Base-by-base conservation (phyloP, 345 rosid species). In the Camelina sativa region DNA sequence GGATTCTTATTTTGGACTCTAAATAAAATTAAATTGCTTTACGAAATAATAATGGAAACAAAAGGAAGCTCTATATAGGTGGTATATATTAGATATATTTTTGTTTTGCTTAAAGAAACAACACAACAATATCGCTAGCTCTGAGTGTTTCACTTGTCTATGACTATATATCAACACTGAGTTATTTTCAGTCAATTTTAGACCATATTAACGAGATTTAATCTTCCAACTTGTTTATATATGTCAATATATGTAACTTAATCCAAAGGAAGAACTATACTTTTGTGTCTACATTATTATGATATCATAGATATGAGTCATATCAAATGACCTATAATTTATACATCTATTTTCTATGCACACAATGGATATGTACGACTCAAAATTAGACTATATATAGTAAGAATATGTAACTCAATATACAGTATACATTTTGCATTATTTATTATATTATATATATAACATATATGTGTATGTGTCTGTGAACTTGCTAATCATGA, bases 401-500 rank as follows among this genome's bases (percentile, higher is more conserved):
- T 6, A 52, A 22, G 15, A 5, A 22, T 20, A 40, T 40, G 20
- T 19, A 30, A 7, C 6, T 8, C 4, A 51, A 8, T 19, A 48
- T 16, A 43, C 7, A 13, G 6, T 15, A 22, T 12, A 52, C n/a
- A 32, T 17, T 9, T 1, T 7, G 4, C 6, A 32, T 30, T 16
- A 43, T 5, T 1, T 2, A 43, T 5, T 44, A 44, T 5, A 12
- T 15, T 34, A 8, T 5, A 12, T 44, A 10, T 13, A 38, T 10
- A 4, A 25, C 28, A 5, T 54, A 7, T 41, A 2, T 16, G 1
- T 44, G 2, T 16, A 0, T 43, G 8, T 28, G 11, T 11, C 19
- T 16, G 19, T 48, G 13, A 20, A 30, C 55, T 56, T 74, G 51
- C 59, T 57, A 37, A 74, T 57, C 40, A 74, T 67, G 74, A 75